Conservation (phyloP, 805 yeast genomes). For the Cyberlindnera mrakii region DNA sequence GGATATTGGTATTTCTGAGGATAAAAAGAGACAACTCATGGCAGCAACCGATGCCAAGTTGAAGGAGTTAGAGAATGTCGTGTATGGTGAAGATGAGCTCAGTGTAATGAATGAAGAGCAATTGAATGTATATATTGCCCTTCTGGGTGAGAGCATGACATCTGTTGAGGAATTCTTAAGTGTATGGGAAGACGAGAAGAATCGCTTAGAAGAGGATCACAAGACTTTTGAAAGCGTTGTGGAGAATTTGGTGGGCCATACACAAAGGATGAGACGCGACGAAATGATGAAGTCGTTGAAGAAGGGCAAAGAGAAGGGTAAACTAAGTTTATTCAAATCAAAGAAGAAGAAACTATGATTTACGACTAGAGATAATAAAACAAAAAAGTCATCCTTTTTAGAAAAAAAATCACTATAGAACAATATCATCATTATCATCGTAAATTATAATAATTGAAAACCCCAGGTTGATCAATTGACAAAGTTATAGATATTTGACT, state of each 20-base stretch:
- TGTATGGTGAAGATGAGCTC: constrained; percentile 14
- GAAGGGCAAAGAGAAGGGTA: constrained; percentile 23
- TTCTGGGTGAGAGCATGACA: constrained; percentile 29
- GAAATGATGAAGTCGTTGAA: constrained; percentile 32
- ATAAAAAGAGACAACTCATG: constrained; percentile 22
- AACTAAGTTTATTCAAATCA: constrained; percentile 11
- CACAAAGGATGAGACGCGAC: constrained; percentile 67
- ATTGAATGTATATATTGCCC: constrained; percentile 31
- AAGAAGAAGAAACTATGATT: constrained; percentile 1
- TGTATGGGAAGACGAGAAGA: constrained; percentile 47
- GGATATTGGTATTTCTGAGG: constrained; percentile 28
- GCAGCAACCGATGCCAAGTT: constrained; percentile 19
- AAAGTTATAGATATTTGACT: constrained; percentile 10
- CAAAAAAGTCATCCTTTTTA: too few species aligned
- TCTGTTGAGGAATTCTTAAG: constrained; percentile 33
- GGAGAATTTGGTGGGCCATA: constrained; percentile 84
- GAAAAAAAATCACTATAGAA: background rate
- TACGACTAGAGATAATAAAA: background rate
- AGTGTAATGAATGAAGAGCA: constrained; percentile 28
- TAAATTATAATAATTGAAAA: background rate
- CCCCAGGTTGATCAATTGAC: constrained; percentile 2
- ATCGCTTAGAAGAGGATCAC: constrained; percentile 54
- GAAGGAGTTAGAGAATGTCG: constrained; percentile 9
- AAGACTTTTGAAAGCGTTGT: constrained; percentile 80
- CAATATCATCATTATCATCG: background rate